Evolutionary conservation across 2,329 filamentous ascomycete genomes (phyloP).

Genomic region (Aspergillus sp.): DNA sequence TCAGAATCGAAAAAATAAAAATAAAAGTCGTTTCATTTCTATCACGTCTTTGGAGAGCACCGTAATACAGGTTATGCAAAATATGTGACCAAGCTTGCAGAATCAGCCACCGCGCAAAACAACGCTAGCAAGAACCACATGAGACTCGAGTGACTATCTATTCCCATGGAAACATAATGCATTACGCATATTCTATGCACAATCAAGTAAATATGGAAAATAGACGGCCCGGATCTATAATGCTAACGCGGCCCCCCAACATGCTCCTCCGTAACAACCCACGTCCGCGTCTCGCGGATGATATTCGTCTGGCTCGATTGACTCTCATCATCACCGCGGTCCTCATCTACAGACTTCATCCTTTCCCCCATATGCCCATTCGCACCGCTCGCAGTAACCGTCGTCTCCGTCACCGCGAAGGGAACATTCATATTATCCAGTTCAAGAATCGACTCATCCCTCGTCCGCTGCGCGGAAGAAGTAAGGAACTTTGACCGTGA

Average conservation of each 20-base stretch:
- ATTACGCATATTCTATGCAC: too few relatives aligned
- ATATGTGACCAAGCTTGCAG: too few relatives aligned
- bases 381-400: not conserved
- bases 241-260: not conserved
- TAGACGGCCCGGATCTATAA: too few relatives aligned
- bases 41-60: too few relatives aligned
- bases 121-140: too few relatives aligned
- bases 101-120: too few relatives aligned
- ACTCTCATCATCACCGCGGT: slow-evolving; percentile 21
- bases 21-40: too few relatives aligned
- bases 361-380: not conserved
- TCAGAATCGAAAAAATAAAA: too few relatives aligned
- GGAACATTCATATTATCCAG: not conserved
- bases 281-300: slow-evolving; percentile 24
- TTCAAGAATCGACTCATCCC: not conserved
- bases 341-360: not conserved
- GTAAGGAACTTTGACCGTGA: not conserved
- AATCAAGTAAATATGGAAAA: not conserved
- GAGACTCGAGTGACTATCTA: too few relatives aligned
- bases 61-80: too few relatives aligned
- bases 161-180: too few relatives aligned
- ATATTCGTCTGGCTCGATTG: slow-evolving; percentile 26
- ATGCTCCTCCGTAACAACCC: slow-evolving; percentile 19
- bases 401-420: not conserved
- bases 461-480: not conserved